Evolutionary conservation across 495 filamentous ascomycete species (phyloP), one percentile per base, ranked within the genome.

Genomic region (Penicillium soppii): DNA sequence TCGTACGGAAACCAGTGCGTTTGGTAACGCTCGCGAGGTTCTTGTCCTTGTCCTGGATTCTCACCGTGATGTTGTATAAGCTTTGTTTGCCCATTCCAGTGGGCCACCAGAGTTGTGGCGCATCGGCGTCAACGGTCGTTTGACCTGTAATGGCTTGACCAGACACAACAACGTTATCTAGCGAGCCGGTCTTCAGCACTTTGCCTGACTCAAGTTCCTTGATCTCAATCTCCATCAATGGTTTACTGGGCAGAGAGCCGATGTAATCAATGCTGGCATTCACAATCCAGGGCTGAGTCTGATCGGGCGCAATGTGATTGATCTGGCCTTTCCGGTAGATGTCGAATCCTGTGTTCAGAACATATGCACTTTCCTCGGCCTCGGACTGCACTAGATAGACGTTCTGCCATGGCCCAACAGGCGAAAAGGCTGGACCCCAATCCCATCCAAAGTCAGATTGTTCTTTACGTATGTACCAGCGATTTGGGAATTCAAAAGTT

Each of bases 371-470:
- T 9, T 76, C 68, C 0, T 70, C 44, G 3, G 57, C 40, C 5
- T 66, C 58, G 6, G 85, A 74, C 48, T 87, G 82, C 12, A 86
- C 67, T 3, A 84, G 53, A 57, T 76, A 84, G 0, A 79, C 83
- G 27, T 82, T 78, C 56, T 79, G 76, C 85, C 83, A 88, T 8
- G 82, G 78, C n/a, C 85, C 85, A 8, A 80, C 81, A 1, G 85
- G 83, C 4, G 80, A 72, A 58, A 88, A 85, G 1, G 80, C 82
- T 5, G 85, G 85, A 5, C 83, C 82, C 84, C 84, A 87, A 52
- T 87, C 85, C 83, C 83, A 87, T 8, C 85, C 85, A 58, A 88
- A 86, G 54, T 88, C 85, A 8, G 75, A 83, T 55, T 87, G 84
- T 52, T 87, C 79, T 61, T 87, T 88, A 27, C 85, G 81, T 36